phyloP scores from a whole-genome alignment of 2,329 filamentous ascomycete species.

The Gnomoniopsis sp. region DNA sequence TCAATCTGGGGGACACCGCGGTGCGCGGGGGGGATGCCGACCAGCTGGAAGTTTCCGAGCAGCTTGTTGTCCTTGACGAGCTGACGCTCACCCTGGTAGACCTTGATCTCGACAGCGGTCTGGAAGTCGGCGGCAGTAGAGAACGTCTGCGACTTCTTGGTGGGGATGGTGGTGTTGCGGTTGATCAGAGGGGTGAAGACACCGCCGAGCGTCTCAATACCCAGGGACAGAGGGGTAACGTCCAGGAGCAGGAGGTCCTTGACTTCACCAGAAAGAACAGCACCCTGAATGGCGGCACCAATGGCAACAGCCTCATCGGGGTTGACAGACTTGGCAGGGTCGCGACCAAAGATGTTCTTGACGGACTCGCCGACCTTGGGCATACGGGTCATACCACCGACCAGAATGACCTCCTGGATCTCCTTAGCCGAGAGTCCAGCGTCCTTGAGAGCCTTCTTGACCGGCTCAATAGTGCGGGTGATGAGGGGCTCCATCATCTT shows the following conservation, averaged over 20 bases:
- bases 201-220: conserved; percentile 97
- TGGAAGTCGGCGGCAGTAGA: conserved; percentile 98
- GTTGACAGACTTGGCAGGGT: conserved; percentile 97
- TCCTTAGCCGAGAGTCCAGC: conserved; percentile 87
- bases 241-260: conserved; percentile 94
- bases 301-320: conserved; percentile 97
- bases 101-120: conserved; percentile 98
- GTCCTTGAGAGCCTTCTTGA: conserved; percentile 96
- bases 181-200: conserved; percentile 98
- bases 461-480: conserved; percentile 80
- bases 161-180: conserved; percentile 98
- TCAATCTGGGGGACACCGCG: conserved; percentile 95
- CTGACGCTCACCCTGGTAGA: conserved; percentile 99
- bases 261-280: conserved; percentile 92
- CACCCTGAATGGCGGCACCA: conserved; percentile 95
- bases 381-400: conserved; percentile 99
- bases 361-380: conserved; percentile 96
- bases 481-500: conserved; percentile 88
- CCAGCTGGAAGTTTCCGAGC: conserved; percentile 98
- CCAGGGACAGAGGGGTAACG: conserved; percentile 91
- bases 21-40: conserved; percentile 93
- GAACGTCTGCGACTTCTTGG: conserved; percentile 99
- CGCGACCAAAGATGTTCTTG: conserved; percentile 94
- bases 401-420: conserved; percentile 95
- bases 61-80: conserved; percentile 98